phyloP scores from a whole-genome alignment of 441 rosid genomes.

The Mallotus repandus region DNA sequence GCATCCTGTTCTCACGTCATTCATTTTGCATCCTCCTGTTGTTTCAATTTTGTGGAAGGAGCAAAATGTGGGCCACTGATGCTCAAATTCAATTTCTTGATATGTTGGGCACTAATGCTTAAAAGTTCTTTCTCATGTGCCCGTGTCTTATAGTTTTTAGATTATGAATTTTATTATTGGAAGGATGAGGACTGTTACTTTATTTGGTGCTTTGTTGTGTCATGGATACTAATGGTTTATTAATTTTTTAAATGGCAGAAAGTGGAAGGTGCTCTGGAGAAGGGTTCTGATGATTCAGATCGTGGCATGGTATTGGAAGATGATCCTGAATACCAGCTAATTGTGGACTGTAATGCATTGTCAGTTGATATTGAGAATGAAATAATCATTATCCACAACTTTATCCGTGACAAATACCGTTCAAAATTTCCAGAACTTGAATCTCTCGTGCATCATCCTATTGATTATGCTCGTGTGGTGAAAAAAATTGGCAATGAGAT shows the following conservation, averaged over 20 bases:
- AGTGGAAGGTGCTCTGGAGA: conserved; percentile 75
- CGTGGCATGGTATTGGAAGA: conserved; percentile 76
- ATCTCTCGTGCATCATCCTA: conserved; percentile 80
- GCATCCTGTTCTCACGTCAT: not conserved
- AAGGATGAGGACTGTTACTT: not conserved
- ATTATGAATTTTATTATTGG: not conserved
- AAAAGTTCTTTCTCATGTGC: no score
- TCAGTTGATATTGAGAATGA: conserved; percentile 91
- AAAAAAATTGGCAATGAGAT: conserved; percentile 82
- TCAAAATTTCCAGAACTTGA: conserved; percentile 91
- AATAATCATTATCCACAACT: conserved; percentile 77
- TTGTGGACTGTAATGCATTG: conserved; percentile 83
- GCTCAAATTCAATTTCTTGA: not conserved
- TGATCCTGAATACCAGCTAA: conserved; percentile 88
- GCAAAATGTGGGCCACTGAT: not conserved
- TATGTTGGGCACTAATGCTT: no score
- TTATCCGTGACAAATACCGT: conserved; percentile 81
- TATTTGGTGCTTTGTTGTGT: not conserved
- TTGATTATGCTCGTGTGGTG: conserved; percentile 89
- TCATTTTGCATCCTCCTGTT: not conserved
- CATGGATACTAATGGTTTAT: not conserved
- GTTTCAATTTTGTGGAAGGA: not conserved
- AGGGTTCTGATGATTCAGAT: conserved; percentile 51
- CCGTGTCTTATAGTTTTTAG: no score
- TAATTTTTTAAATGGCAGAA: conserved; percentile 43